These are phyloP conservation scores for Fusarium zealandicum DNA, from an alignment of 2,329 filamentous ascomycete species.

Conservation along the genomic window DNA sequence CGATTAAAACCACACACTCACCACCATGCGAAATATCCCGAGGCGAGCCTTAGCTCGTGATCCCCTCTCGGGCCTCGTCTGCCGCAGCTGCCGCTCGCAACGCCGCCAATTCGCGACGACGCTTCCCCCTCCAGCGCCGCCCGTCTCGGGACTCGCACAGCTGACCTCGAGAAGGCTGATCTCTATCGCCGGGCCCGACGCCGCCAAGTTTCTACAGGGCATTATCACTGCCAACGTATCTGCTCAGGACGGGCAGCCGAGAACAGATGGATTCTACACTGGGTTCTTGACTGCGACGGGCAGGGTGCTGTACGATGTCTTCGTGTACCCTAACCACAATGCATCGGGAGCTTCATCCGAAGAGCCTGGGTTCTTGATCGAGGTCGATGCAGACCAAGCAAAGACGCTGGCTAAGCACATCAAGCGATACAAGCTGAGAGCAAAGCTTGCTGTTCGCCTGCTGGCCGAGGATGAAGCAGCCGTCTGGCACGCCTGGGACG, in stretches of 20 bases:
- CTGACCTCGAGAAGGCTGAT: slow-evolving; percentile 82
- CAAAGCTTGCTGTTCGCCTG: slow-evolving; percentile 75
- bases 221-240: slow-evolving; percentile 72
- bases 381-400: slow-evolving; percentile 77
- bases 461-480: slow-evolving; percentile 69
- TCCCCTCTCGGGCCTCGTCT: slow-evolving; percentile 34
- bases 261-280: slow-evolving; percentile 70
- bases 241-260: slow-evolving; percentile 46
- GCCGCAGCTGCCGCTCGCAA: slow-evolving; percentile 45
- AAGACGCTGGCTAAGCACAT: slow-evolving; percentile 73
- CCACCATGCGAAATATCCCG: slow-evolving; percentile 39
- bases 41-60: slow-evolving; percentile 29
- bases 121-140: slow-evolving; percentile 50
- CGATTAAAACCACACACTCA: slow-evolving; percentile 16
- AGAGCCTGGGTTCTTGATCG: slow-evolving; percentile 69
- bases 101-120: slow-evolving; percentile 44
- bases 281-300: slow-evolving; percentile 88
- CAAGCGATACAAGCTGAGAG: slow-evolving; percentile 83
- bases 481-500: slow-evolving; percentile 80
- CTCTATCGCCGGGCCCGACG: slow-evolving; percentile 78
- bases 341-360: slow-evolving; percentile 35
- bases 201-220: slow-evolving; percentile 86
- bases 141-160: slow-evolving; percentile 56
- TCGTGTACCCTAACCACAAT: slow-evolving; percentile 74
- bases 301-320: slow-evolving; percentile 85